phyloP scores from a whole-genome alignment of 2,329 filamentous ascomycete genomes.

The Fusarium sp. region DNA sequence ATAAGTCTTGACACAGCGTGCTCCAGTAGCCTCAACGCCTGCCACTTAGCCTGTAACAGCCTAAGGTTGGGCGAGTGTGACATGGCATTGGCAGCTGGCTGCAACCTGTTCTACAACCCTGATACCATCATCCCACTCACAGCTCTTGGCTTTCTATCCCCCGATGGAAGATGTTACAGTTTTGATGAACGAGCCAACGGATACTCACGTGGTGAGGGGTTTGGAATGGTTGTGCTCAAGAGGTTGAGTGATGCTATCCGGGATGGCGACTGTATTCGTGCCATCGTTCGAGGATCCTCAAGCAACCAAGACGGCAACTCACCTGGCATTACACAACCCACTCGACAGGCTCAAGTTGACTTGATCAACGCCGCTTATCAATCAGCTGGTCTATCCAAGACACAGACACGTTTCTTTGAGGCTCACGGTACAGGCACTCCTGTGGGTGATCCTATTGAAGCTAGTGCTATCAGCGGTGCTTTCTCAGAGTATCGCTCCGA shows the following conservation, averaged over 20 bases:
- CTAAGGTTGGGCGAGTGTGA: not conserved
- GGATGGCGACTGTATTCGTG: not conserved
- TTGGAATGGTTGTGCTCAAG: not conserved
- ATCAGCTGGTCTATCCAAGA: not conserved
- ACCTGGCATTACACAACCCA: not conserved
- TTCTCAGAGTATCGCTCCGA: not conserved
- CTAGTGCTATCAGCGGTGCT: constrained; percentile 1
- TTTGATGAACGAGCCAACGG: not conserved
- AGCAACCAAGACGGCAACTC: not conserved
- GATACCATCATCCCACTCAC: constrained; percentile 3
- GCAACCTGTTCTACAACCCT: constrained; percentile 1
- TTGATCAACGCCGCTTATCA: not conserved
- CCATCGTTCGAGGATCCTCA: not conserved
- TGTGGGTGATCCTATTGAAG: not conserved
- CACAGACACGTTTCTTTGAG: not conserved
- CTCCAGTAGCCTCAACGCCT: not conserved
- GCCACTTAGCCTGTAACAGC: not conserved
- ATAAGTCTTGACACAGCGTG: constrained; percentile 4
- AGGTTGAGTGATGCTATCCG: not conserved
- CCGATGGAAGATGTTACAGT: not conserved
- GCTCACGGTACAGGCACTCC: not conserved
- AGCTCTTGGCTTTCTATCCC: not conserved
- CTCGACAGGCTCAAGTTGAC: not conserved
- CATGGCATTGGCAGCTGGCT: constrained; percentile 1
- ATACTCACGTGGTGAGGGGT: not conserved